phyloP scores from a whole-genome alignment of 805 yeast species.

The Candida chauliodis region DNA sequence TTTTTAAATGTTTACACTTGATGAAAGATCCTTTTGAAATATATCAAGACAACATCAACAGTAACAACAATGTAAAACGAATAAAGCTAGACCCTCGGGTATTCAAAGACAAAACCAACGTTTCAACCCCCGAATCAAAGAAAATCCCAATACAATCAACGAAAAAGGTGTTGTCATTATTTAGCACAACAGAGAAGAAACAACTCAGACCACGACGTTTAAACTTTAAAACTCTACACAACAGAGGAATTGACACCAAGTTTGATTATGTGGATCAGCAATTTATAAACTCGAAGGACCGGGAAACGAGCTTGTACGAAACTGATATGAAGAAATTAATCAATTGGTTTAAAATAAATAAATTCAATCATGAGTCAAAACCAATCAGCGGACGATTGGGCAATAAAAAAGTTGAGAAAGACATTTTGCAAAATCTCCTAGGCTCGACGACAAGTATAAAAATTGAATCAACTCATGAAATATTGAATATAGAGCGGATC shows the following conservation, averaged over 20 bases:
- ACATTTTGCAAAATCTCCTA: not conserved
- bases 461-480: constrained; percentile 7
- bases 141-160: constrained; percentile 1
- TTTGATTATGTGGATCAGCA: constrained; percentile 3
- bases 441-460: not conserved
- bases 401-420: not conserved
- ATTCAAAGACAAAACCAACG: not conserved
- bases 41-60: constrained; percentile 6
- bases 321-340: not conserved
- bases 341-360: constrained; percentile 8
- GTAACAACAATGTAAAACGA: constrained; percentile 2
- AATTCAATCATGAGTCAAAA: constrained; percentile 1
- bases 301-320: constrained; percentile 1
- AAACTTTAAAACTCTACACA: constrained; percentile 4
- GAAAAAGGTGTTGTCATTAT: not conserved
- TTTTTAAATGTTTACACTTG: constrained; percentile 1
- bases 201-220: constrained; percentile 4
- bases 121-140: not conserved
- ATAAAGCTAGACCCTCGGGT: not conserved
- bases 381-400: not conserved
- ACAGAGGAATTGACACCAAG: constrained; percentile 6
- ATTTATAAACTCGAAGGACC: constrained; percentile 3
- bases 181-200: not conserved
- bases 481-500: not conserved
- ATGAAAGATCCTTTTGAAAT: constrained; percentile 9